Conservation (phyloP, 2,329 filamentous ascomycete species). For the Pseudocercospora ulei region DNA sequence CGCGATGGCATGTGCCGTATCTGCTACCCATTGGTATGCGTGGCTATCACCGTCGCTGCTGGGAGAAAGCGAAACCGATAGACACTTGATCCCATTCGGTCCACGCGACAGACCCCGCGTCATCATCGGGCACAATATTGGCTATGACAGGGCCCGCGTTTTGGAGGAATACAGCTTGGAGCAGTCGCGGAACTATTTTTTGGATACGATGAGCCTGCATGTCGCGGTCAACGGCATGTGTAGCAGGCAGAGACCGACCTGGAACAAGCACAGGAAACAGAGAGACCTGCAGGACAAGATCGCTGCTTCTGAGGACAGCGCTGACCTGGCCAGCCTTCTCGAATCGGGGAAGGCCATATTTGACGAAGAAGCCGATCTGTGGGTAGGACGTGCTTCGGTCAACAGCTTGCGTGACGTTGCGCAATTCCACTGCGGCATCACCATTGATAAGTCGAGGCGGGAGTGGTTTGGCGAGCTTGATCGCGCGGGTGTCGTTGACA, state of each 20-base stretch:
- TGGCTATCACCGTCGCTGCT: slow-evolving; percentile 96
- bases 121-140: slow-evolving; percentile 88
- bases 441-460: slow-evolving; percentile 79
- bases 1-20: slow-evolving; percentile 91
- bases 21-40: slow-evolving; percentile 85
- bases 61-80: slow-evolving; percentile 64
- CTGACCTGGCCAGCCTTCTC: slow-evolving; percentile 61
- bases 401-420: slow-evolving; percentile 94
- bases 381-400: slow-evolving; percentile 88
- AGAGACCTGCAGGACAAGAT: slow-evolving; percentile 73
- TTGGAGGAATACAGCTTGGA: slow-evolving; percentile 77
- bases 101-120: slow-evolving; percentile 63
- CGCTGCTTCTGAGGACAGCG: slow-evolving; percentile 58
- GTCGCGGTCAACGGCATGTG: slow-evolving; percentile 99
- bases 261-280: slow-evolving; percentile 94
- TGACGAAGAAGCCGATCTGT: slow-evolving; percentile 87
- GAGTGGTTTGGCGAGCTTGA: slow-evolving; percentile 80
- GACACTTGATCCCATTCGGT: slow-evolving; percentile 79
- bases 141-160: slow-evolving; percentile 82
- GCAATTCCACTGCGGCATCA: slow-evolving; percentile 85
- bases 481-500: slow-evolving; percentile 57
- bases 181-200: slow-evolving; percentile 74
- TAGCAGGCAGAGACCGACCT: slow-evolving; percentile 86
- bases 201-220: slow-evolving; percentile 97
- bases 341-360: slow-evolving; percentile 49